These are phyloP conservation scores for Trichoderma atroviride DNA, from an alignment of 2,329 filamentous ascomycete genomes.

Conservation along the genomic window DNA sequence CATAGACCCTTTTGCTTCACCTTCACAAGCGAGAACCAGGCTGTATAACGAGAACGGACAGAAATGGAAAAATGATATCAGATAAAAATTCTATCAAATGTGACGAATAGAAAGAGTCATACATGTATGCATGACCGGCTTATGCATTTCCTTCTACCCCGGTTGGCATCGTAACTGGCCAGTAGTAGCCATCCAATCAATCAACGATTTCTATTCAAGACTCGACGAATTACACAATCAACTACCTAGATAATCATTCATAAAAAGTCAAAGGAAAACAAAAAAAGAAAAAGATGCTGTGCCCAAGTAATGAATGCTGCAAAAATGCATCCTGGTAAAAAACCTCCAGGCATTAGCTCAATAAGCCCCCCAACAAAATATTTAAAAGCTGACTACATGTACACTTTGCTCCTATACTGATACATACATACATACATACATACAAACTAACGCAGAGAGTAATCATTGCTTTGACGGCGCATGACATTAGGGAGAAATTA, in stretches of 20 bases:
- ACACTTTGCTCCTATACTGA: conserved; percentile 11
- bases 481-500: neutral
- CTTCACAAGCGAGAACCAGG: neutral
- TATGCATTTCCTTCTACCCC: neutral
- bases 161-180: neutral
- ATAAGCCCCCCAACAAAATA: neutral
- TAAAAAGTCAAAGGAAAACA: neutral
- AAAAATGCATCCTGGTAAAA: neutral
- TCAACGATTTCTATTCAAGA: neutral
- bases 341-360: neutral
- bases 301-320: neutral
- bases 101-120: neutral
- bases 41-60: neutral
- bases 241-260: neutral
- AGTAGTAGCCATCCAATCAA: neutral
- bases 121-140: neutral
- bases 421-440: conserved; percentile 6
- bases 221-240: neutral
- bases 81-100: neutral
- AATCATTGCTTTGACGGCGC: conserved; percentile 1
- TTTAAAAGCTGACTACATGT: neutral
- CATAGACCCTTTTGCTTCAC: neutral
- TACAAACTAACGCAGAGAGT: neutral
- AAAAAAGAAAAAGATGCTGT: neutral
- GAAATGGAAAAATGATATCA: neutral